Conservation (phyloP, 495 filamentous ascomycete genomes). For the Parathielavia hyrcaniae region DNA sequence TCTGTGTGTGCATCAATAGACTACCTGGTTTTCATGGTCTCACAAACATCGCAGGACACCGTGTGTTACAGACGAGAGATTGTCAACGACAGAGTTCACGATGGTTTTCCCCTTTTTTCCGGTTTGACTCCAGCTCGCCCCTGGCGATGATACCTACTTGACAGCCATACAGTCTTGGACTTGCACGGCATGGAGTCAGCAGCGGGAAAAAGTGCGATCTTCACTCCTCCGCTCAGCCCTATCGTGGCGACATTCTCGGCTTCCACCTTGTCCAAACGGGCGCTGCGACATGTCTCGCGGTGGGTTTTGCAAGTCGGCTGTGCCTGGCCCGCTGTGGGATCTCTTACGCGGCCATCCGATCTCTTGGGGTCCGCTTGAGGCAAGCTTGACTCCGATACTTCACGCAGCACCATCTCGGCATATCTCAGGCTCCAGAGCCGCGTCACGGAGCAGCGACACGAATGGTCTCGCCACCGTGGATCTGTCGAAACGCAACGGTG, state of each 20-base stretch:
- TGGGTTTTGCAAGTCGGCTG: neutral
- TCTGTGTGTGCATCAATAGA: neutral
- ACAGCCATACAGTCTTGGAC: too few species aligned
- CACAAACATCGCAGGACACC: too few species aligned
- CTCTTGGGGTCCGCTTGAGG: neutral
- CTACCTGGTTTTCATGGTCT: neutral
- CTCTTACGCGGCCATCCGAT: too few species aligned
- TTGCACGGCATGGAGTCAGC: neutral
- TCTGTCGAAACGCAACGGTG: neutral
- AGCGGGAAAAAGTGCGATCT: too few species aligned
- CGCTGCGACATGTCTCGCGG: neutral
- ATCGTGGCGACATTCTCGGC: neutral
- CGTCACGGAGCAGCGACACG: too few species aligned
- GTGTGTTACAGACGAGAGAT: too few species aligned
- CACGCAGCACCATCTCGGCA: neutral
- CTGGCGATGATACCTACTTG: too few species aligned
- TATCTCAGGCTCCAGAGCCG: neutral
- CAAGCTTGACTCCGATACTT: constrained; percentile 6
- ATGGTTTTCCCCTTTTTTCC: too few species aligned
- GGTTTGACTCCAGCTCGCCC: too few species aligned
- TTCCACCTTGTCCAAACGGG: neutral
- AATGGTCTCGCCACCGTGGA: neutral
- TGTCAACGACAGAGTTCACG: too few species aligned
- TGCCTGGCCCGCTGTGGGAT: too few species aligned
- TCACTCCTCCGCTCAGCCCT: neutral